These are phyloP conservation scores for Acacia acuminata DNA, from an alignment of 306 rosid genomes.

Conservation along the genomic window DNA sequence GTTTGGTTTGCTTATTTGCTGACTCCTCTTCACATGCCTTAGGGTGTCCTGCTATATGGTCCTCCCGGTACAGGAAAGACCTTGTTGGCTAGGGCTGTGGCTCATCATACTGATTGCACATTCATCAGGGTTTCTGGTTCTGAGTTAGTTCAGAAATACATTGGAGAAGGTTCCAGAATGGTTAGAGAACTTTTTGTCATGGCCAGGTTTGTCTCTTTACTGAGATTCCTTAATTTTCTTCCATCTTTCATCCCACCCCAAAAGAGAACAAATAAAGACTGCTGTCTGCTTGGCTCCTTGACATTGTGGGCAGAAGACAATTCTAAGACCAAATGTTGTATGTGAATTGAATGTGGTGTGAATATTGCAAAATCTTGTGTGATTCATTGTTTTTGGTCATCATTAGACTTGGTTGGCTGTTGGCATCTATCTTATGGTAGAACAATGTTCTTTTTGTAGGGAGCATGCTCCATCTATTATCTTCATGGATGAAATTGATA, in stretches of 20 bases:
- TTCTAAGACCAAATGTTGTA: background rate
- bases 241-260: background rate
- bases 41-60: conserved; percentile 95
- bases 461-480: conserved; percentile 99
- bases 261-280: background rate
- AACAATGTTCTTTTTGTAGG: conserved; percentile 46
- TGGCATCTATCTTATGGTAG: conserved; percentile 6
- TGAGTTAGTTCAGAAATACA: conserved; percentile 95
- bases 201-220: conserved; percentile 81
- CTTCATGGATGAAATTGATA: conserved; percentile 99
- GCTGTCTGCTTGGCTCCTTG: background rate
- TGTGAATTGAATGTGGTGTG: background rate
- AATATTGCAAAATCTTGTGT: conserved; percentile 1
- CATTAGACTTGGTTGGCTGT: conserved; percentile 16
- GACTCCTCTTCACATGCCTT: conserved; percentile 21
- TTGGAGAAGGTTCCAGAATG: conserved; percentile 99
- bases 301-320: conserved; percentile 14
- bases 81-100: conserved; percentile 98
- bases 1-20: conserved; percentile 19
- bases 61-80: conserved; percentile 99
- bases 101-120: conserved; percentile 98
- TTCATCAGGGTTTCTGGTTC: conserved; percentile 99
- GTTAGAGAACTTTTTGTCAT: conserved; percentile 96
- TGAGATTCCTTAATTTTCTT: conserved; percentile 3
- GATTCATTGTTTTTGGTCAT: background rate